Conservation (phyloP, 495 filamentous ascomycete genomes). For the Xylaria palmicola region DNA sequence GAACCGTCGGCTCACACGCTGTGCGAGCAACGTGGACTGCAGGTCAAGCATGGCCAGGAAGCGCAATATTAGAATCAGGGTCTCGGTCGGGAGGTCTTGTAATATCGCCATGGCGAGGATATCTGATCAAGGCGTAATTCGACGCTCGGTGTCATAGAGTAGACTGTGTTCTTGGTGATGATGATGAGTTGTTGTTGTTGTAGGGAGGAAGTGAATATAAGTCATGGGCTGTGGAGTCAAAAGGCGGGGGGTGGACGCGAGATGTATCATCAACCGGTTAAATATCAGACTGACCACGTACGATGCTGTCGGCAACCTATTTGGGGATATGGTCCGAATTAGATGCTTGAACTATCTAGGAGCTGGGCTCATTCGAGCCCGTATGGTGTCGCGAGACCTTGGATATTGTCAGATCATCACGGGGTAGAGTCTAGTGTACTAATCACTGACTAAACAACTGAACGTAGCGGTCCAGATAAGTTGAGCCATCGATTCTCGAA, state of each 20-base stretch:
- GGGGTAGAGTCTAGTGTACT: no score
- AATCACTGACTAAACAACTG: no score
- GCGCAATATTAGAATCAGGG: background rate
- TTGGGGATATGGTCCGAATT: background rate
- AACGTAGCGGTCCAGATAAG: no score
- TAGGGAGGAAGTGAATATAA: background rate
- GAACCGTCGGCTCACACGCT: slow-evolving; percentile 1
- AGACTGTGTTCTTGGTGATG: background rate
- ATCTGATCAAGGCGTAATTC: background rate
- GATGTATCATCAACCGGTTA: background rate
- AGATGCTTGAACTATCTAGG: no score
- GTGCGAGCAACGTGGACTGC: slow-evolving; percentile 1
- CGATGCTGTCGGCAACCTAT: background rate
- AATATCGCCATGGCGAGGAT: background rate
- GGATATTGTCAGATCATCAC: no score
- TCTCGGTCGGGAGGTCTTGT: slow-evolving; percentile 1
- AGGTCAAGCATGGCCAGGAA: slow-evolving; percentile 1
- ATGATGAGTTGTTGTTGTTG: background rate
- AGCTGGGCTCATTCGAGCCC: no score
- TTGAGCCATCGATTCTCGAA: no score
- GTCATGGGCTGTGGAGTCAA: background rate
- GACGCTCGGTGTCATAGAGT: background rate
- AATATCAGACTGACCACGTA: background rate
- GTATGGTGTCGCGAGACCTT: no score
- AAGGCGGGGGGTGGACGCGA: background rate